A percentile compares a stretch with the other conserved stretches of the same genome.
Evolutionary conservation across 2,329 filamentous ascomycete genomes (phyloP).

Genomic region (Exophiala sideris): DNA sequence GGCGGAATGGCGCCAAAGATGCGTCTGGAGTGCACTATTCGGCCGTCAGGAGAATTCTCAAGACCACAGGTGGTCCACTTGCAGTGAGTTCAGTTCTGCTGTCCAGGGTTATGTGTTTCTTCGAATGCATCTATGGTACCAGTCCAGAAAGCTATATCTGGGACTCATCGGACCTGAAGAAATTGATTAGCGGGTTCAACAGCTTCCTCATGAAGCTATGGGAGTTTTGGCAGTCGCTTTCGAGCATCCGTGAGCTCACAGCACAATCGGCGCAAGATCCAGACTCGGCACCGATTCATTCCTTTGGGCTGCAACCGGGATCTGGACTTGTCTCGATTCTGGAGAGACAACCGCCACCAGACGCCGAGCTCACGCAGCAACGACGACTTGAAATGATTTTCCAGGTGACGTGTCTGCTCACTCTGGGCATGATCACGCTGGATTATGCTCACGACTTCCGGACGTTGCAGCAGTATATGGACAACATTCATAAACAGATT

Average conservation of each 20-base stretch:
- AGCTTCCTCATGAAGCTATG: constrained; percentile 11
- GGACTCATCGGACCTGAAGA: constrained; percentile 17
- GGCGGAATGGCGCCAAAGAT: constrained; percentile 15
- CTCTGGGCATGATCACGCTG: constrained; percentile 16
- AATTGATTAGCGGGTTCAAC: constrained; percentile 13
- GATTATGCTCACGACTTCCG: constrained; percentile 18
- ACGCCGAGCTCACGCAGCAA: constrained; percentile 15
- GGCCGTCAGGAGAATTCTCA: constrained; percentile 18
- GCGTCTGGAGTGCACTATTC: constrained; percentile 19
- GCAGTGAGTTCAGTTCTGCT: constrained; percentile 18
- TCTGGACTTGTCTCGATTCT: constrained; percentile 15
- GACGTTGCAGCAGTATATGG: constrained; percentile 20
- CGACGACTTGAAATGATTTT: constrained; percentile 21
- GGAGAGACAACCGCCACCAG: constrained; percentile 5
- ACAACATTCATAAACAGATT: constrained; percentile 14
- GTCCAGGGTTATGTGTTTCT: constrained; percentile 23
- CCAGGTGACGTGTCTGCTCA: constrained; percentile 20
- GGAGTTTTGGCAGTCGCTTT: constrained; percentile 19
- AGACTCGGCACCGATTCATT: constrained; percentile 7
- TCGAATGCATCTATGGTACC: constrained; percentile 25
- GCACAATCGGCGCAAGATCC: neutral
- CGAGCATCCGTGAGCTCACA: constrained; percentile 12
- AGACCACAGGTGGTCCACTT: constrained; percentile 20
- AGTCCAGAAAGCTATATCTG: constrained; percentile 23
- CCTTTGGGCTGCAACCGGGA: constrained; percentile 14